These are phyloP conservation scores for Inonotus hispidus DNA, from an alignment of 1,284 basidiomycete genomes.

Conservation along the genomic window DNA sequence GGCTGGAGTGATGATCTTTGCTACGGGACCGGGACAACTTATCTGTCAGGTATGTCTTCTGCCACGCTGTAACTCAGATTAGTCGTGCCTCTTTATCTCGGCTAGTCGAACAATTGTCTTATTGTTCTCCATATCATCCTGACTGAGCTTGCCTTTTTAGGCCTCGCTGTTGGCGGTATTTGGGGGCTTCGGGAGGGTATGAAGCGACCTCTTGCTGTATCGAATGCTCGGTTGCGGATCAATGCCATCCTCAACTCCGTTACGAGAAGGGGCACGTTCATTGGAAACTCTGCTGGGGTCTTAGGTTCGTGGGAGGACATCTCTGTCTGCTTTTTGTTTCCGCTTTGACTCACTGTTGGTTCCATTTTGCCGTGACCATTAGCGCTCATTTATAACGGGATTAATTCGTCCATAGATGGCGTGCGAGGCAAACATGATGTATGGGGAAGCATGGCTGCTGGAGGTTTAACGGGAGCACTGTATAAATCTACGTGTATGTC, in stretches of 20 bases:
- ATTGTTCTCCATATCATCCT: slow-evolving; percentile 74
- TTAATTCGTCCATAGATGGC: slow-evolving; percentile 91
- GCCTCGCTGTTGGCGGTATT: slow-evolving; percentile 87
- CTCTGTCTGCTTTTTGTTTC: slow-evolving; percentile 26
- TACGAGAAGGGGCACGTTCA: slow-evolving; percentile 93
- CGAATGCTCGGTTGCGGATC: slow-evolving; percentile 83
- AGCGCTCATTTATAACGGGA: slow-evolving; percentile 95
- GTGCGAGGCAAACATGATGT: slow-evolving; percentile 90
- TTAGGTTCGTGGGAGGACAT: slow-evolving; percentile 56
- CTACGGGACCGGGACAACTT: slow-evolving; percentile 99
- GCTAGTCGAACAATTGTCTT: slow-evolving; percentile 38
- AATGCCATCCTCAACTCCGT: slow-evolving; percentile 97
- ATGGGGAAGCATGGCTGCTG: slow-evolving; percentile 87
- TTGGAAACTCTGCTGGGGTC: slow-evolving; percentile 98
- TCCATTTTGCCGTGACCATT: slow-evolving; percentile 31
- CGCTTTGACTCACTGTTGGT: slow-evolving; percentile 20
- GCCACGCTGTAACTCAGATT: slow-evolving; percentile 39
- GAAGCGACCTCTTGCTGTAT: slow-evolving; percentile 77
- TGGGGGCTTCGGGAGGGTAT: slow-evolving; percentile 97
- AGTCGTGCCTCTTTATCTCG: slow-evolving; percentile 64
- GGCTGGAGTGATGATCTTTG: slow-evolving; percentile 99
- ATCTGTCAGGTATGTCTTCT: slow-evolving; percentile 81
- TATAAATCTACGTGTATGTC: slow-evolving; percentile 90
- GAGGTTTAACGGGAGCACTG: slow-evolving; percentile 84
- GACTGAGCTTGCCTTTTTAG: slow-evolving; percentile 57